Conservation (phyloP, 176 grass and related monocot genomes). For the Oryza glaberrima region DNA sequence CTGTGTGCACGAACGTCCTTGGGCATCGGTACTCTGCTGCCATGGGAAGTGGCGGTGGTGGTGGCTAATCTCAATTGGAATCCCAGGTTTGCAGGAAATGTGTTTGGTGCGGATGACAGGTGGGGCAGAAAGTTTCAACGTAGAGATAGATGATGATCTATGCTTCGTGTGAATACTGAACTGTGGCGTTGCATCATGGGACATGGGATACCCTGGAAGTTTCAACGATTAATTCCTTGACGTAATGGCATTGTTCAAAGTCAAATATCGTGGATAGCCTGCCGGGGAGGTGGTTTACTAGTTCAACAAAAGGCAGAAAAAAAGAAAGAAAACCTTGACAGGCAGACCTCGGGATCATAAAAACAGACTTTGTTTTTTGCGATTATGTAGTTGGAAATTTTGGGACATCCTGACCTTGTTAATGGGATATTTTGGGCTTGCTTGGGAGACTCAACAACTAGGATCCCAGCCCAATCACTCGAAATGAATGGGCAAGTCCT, state of each 20-base stretch:
- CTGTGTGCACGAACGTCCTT: slow-evolving; percentile 37
- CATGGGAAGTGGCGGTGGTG: slow-evolving; percentile 3
- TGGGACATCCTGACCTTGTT: neutral
- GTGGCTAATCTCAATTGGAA: slow-evolving; percentile 2
- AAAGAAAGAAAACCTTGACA: neutral
- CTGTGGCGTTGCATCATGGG: neutral
- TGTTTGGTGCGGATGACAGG: neutral
- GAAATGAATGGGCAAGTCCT: neutral
- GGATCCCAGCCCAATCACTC: neutral
- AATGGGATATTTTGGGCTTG: neutral
- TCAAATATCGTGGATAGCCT: neutral
- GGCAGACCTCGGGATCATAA: neutral
- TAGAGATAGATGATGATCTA: neutral
- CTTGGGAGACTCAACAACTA: neutral
- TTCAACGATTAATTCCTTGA: neutral
- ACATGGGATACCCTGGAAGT: neutral
- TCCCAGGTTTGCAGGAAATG: slow-evolving; percentile 20
- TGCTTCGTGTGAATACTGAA: neutral
- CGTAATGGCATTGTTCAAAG: neutral
- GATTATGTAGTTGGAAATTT: neutral
- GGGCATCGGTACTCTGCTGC: slow-evolving; percentile 27
- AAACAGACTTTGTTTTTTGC: neutral
- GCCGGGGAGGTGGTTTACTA: neutral
- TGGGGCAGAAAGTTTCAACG: neutral
- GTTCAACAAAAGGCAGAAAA: neutral